Percentiles rank a stretch among this genome's conserved stretches.
Conservation (phyloP, 2,329 filamentous ascomycete genomes). For the Geosmithia morbida region DNA sequence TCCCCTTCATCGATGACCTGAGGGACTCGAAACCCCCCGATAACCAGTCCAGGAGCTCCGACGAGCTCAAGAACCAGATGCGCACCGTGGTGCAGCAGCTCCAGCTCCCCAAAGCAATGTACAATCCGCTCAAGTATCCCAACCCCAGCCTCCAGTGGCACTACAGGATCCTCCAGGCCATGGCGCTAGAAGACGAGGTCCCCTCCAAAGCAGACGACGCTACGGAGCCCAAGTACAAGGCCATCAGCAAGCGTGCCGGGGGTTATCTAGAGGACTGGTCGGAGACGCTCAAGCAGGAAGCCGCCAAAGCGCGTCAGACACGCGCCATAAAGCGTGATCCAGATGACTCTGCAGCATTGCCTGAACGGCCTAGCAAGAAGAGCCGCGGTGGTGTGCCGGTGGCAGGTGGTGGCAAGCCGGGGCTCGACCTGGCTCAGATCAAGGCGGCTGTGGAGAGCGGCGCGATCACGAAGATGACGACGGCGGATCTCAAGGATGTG, state of each 20-base stretch:
- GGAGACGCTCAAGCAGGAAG: conserved; percentile 46
- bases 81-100: conserved; percentile 69
- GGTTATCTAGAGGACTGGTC: conserved; percentile 69
- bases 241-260: conserved; percentile 81
- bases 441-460: conserved; percentile 28
- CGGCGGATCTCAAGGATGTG: conserved; percentile 35
- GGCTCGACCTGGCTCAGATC: conserved; percentile 29
- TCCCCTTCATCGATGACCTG: conserved; percentile 84
- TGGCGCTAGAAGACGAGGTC: conserved; percentile 83
- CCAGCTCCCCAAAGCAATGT: conserved; percentile 73
- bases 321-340: conserved; percentile 37
- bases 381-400: conserved; percentile 13
- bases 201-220: conserved; percentile 62
- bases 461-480: conserved; percentile 36
- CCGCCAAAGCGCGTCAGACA: conserved; percentile 17
- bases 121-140: conserved; percentile 76
- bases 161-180: conserved; percentile 81
- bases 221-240: conserved; percentile 69
- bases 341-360: conserved; percentile 14
- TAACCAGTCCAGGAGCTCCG: conserved; percentile 40
- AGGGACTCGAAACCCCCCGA: conserved; percentile 54
- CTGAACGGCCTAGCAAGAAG: conserved; percentile 30
- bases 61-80: conserved; percentile 69
- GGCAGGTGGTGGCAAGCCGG: conserved; percentile 13
- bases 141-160: conserved; percentile 95